Evolutionary conservation across 805 yeast genomes (phyloP), one percentile per base, ranked within the genome.

Genomic region (Wickerhamiella kurtzmanii): DNA sequence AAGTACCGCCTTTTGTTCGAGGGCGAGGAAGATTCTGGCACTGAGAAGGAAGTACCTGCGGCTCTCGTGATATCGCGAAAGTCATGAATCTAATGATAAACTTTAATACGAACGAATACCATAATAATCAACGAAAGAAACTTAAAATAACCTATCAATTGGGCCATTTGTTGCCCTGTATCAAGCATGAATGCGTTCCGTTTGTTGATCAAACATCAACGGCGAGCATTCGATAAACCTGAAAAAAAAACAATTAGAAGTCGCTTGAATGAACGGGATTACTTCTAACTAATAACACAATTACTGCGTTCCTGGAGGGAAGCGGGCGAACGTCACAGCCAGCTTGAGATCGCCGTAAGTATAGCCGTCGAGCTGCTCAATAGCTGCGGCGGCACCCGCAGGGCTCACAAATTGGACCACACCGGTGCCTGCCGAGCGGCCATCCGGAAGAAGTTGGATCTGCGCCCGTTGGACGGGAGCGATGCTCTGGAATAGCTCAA

Each of bases 1-100:
- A 43, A 41, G 13, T 53, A 53, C 44, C 41, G 41, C 38, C 69
- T 92, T 47, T 76, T 77, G 57, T 92, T 92, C 58, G 97, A 89
- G 54, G 98, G 97, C 8, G 99, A 92, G 61, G 98, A 92, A 60
- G 98, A 92, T 57, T 94, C 79, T 0, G 88, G 84, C 41, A 92
- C 89, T 61, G 96, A 89, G 60, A 92, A 96, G 0, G 95, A 87
- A 57, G 96, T 92, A 3, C 84, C 79, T 46, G 71, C 96, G 55
- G 68, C 87, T 46, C 70, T 83, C 47, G 98, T 92, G 2, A 68
- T 92, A 6, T 25, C 32, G 32, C 32, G 32, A 25, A 25, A 25
- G 32, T 25, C 6, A 25, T 11, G 9, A 6, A 6, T 25, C 11
- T 25, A 17, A n/a, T 22, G 11, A 11, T 37, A 37, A 17, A n/a